phyloP scores from a whole-genome alignment of 192 early-diverging fungal genomes.

The Pecoramyces ruminantium region DNA sequence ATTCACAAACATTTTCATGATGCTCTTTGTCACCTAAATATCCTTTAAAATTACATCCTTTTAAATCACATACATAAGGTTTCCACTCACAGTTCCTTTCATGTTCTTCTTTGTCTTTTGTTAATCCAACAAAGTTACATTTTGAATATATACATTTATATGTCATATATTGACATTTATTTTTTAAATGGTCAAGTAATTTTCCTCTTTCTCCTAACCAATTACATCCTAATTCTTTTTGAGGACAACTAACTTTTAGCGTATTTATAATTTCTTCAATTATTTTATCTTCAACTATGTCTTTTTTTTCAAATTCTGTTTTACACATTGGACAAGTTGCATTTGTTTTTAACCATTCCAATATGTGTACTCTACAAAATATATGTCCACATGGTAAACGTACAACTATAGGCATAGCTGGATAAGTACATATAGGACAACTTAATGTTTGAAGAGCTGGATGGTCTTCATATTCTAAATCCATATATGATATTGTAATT shows the following conservation, averaged over 20 bases:
- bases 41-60: neutral
- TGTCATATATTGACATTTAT: neutral
- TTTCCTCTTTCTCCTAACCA: neutral
- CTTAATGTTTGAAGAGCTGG: neutral
- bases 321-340: neutral
- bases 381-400: neutral
- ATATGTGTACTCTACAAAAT: neutral
- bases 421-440: neutral
- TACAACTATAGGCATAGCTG: neutral
- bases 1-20: neutral
- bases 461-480: neutral
- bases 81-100: neutral
- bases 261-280: neutral
- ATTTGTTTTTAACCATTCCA: neutral
- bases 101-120: neutral
- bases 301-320: neutral
- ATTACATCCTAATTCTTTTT: neutral
- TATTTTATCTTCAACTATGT: neutral
- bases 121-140: neutral
- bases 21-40: neutral
- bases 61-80: neutral
- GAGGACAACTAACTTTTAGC: neutral
- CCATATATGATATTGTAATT: neutral
- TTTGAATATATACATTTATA: neutral
- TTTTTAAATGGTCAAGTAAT: neutral